These are phyloP conservation scores for Parasitella parasitica DNA, from an alignment of 371 early-diverging fungal species.

Conservation along the genomic window DNA sequence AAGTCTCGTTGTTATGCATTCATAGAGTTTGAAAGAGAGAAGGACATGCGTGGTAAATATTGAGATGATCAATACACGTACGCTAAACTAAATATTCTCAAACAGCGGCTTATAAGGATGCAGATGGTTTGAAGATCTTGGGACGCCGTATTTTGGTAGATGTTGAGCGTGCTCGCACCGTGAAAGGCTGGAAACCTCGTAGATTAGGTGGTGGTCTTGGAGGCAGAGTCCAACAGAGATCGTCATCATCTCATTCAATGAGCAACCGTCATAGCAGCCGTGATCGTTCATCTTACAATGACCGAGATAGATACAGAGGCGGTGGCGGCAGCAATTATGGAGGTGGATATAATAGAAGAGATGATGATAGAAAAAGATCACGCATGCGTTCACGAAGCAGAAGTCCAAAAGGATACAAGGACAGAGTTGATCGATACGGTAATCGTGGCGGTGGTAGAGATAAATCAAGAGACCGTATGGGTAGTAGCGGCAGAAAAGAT, in stretches of 20 bases:
- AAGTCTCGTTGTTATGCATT: slow-evolving; percentile 94
- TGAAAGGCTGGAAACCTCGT: slow-evolving; percentile 93
- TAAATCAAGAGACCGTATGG: slow-evolving; percentile 44
- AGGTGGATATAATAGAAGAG: slow-evolving; percentile 32
- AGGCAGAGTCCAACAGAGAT: slow-evolving; percentile 65
- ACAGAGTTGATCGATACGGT: slow-evolving; percentile 39
- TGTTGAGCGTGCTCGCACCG: slow-evolving; percentile 96
- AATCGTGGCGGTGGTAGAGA: slow-evolving; percentile 47
- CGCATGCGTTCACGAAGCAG: slow-evolving; percentile 44
- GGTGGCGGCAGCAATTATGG: slow-evolving; percentile 13
- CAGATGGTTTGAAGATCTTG: slow-evolving; percentile 86
- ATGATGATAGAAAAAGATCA: slow-evolving; percentile 41
- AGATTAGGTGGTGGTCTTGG: slow-evolving; percentile 93
- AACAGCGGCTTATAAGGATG: slow-evolving; percentile 82
- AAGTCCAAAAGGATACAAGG: slow-evolving; percentile 41
- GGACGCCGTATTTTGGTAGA: slow-evolving; percentile 90
- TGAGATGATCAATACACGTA: background rate
- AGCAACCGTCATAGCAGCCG: slow-evolving; percentile 40
- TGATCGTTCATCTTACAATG: slow-evolving; percentile 35
- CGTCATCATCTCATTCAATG: slow-evolving; percentile 40
- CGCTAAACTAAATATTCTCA: no score
- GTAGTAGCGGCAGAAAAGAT: slow-evolving; percentile 51
- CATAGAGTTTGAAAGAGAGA: slow-evolving; percentile 92
- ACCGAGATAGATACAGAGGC: slow-evolving; percentile 25
- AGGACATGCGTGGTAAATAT: slow-evolving; percentile 77